Evolutionary conservation across 768 basidiomycete species (phyloP), one percentile per base, ranked within the genome.

Genomic region (Hemileccinum rubropunctum): DNA sequence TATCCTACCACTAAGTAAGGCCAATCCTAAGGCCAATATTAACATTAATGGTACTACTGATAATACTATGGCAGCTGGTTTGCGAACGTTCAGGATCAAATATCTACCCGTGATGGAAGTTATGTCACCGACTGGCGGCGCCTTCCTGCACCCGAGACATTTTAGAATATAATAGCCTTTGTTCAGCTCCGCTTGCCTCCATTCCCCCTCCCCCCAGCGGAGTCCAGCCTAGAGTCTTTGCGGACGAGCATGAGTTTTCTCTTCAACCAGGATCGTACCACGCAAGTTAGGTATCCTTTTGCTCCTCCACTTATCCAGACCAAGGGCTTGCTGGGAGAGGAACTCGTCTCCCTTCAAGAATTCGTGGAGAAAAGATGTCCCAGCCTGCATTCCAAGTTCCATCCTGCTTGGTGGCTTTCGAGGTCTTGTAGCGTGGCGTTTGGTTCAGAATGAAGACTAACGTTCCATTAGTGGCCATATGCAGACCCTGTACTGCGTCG

Each of bases 351-450:
- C 14, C 56, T 68, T 15, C 62, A 53, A 30, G 68, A 68, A 32
- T 57, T 68, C 38, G 62, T 70, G n/a, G 58, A 69, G 51, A 54
- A 57, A 41, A 58, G 52, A 48, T 68, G 67, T 43, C 67, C 67
- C 17, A 65, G 60, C 37, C 45, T 68, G 36, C 44, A 41, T 48
- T 60, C 62, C 47, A 39, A 52, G 52, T 68, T 70, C 40, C 54
- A 41, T 34, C 67, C 68, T 13, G 59, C 55, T 18, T 68, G 67
- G 67, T 68, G 67, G 67, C 62, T 68, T 47, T 59, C 68, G 13
- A 69, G 62, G 67, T 68, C 43, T 42, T 40, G 55, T 45, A 33
- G 33, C 27, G 14, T 35, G 34, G 13, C 10, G 17, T 32, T 23
- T 18, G 17, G 38, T 45, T 42, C 18, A 32, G 45, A 41, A 30